Base-by-base conservation (phyloP, 2,329 filamentous ascomycete species). In the Paramyrothecium roridum region DNA sequence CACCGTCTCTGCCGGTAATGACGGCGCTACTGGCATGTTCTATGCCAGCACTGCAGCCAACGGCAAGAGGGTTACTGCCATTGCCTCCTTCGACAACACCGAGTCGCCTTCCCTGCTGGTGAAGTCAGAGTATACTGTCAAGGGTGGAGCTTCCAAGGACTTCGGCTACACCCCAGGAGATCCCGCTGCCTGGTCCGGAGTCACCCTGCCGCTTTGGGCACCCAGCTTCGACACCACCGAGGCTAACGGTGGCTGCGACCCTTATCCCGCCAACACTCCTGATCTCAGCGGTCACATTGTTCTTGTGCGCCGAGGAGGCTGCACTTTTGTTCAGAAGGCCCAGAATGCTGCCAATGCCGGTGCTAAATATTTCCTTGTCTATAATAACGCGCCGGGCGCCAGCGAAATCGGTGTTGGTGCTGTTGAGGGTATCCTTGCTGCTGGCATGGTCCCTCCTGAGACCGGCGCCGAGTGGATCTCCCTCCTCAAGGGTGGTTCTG, bases 351-450 rank as follows among this genome's bases (percentile, higher is more conserved):
- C 72, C 2, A 76, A 73, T 8, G 75, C 76, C 50, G 85, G 85
- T 12, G 85, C 83, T 51, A 78, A 80, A 63, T 85, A 86, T 59
- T 68, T 88, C 53, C 69, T 88, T 59, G 73, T 85, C 62, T 88
- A 87, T 69, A 87, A 87, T 74, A 83, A 81, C 58, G 58, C 52
- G 19, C 58, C 61, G 8, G 73, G 70, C 16, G 70, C 75, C 3
- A 59, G 64, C 4, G 57, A 63, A 8, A 71, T 74, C 12, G 67
- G 74, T 40, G 69, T 73, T 3, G 58, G 63, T 0, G 30, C 48
- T 1, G 71, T 72, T 1, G 45, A 64, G 0, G 65, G 66, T 2
- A 64, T 80, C 47, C 40, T 64, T 12, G 78, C 67, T 13, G 65
- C 70, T 1, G 76, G 69, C 48, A 79, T 80, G 67, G 73, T 79